A percentile compares a stretch with the other conserved stretches of the same genome.
Evolutionary conservation across 352 stramenopile genomes (phyloP).

Genomic region (Phytophthora chlamydospora): DNA sequence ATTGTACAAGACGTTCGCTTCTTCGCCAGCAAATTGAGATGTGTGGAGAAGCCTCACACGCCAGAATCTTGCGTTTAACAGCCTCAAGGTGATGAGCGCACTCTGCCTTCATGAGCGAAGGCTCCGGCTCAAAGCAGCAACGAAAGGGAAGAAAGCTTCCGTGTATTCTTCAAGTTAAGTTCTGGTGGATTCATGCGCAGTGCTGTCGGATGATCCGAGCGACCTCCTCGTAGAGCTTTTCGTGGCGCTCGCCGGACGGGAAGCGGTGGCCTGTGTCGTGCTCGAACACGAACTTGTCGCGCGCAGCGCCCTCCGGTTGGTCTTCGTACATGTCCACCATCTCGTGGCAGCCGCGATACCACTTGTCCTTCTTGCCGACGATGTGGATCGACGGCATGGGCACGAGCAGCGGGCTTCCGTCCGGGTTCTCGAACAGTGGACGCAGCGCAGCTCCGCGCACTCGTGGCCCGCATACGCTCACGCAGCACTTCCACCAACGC

Average conservation of each 20-base stretch:
- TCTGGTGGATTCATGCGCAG: constrained; percentile 18
- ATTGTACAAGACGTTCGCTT: neutral
- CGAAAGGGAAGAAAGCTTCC: neutral
- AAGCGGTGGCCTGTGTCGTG: constrained; percentile 53
- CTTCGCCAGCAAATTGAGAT: constrained; percentile 1
- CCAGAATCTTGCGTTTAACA: neutral
- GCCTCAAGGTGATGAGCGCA: neutral
- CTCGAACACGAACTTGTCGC: constrained; percentile 46
- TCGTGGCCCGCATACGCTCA: constrained; percentile 46
- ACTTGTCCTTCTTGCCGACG: constrained; percentile 59
- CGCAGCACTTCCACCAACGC: constrained; percentile 55
- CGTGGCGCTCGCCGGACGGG: constrained; percentile 38
- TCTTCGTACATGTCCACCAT: constrained; percentile 52
- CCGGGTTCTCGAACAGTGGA: constrained; percentile 44
- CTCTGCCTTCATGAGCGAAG: no score
- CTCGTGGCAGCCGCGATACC: constrained; percentile 45
- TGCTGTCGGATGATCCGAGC: constrained; percentile 35
- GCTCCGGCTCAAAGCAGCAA: no score
- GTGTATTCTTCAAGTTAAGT: neutral
- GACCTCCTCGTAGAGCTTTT: constrained; percentile 39
- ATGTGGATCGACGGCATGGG: constrained; percentile 73
- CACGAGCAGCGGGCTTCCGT: constrained; percentile 38
- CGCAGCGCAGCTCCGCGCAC: constrained; percentile 36
- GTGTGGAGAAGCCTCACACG: constrained; percentile 3
- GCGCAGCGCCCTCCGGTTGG: constrained; percentile 18